phyloP scores from a whole-genome alignment of 2,329 filamentous ascomycete genomes.

The Coniochaeta pulveracea region DNA sequence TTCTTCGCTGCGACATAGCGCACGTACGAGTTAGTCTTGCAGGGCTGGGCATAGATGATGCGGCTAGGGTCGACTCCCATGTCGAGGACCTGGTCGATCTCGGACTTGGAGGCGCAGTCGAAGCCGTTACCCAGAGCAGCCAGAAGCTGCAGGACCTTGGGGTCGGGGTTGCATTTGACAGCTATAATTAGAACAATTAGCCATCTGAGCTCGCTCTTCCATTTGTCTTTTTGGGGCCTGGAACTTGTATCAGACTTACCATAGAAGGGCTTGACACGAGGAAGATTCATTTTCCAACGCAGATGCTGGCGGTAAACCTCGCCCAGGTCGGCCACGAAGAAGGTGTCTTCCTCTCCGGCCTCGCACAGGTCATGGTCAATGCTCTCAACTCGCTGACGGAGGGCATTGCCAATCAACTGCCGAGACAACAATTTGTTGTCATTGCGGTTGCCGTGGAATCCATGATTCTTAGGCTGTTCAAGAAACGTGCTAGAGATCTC shows the following conservation, averaged over 20 bases:
- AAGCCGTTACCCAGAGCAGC: constrained; percentile 86
- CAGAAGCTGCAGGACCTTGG: constrained; percentile 77
- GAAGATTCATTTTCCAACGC: constrained; percentile 92
- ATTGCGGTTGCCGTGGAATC: constrained; percentile 28
- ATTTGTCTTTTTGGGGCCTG: no score
- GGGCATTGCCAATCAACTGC: constrained; percentile 73
- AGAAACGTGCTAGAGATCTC: constrained; percentile 21
- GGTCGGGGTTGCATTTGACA: constrained; percentile 98
- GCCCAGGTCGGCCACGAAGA: constrained; percentile 96
- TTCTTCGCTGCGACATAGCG: constrained; percentile 75
- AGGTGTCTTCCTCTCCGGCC: constrained; percentile 90
- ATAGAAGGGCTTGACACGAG: constrained; percentile 92
- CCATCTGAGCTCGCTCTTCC: no score
- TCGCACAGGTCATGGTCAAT: constrained; percentile 84
- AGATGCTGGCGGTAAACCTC: constrained; percentile 98
- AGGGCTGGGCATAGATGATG: constrained; percentile 98
- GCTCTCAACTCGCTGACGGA: constrained; percentile 72
- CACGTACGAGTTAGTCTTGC: constrained; percentile 98
- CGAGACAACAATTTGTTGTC: constrained; percentile 38
- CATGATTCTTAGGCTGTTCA: constrained; percentile 22
- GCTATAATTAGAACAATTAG: constrained; percentile 35
- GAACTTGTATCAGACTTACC: constrained; percentile 42
- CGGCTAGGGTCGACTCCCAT: constrained; percentile 76
- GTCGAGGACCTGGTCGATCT: constrained; percentile 84
- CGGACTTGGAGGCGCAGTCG: constrained; percentile 94